Percentiles rank a stretch among this genome's conserved stretches.
These are phyloP conservation scores for Cladosporium sp. DNA, from an alignment of 2,329 filamentous ascomycete species.

Conservation along the genomic window DNA sequence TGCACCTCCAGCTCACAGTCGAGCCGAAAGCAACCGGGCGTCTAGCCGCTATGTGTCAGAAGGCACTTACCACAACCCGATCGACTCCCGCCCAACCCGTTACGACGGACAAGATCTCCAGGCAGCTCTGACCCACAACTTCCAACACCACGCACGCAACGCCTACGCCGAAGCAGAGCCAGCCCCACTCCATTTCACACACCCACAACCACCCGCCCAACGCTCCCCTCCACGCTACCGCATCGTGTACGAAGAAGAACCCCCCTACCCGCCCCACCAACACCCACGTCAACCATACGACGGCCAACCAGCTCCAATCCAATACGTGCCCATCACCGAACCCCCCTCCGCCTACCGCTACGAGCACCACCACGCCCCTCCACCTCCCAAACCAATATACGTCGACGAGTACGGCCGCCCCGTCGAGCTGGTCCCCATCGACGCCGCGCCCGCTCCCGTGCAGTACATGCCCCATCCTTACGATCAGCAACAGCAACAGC, in stretches of 20 bases:
- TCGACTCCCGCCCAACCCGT: slow-evolving; percentile 11
- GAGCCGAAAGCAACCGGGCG: slow-evolving; percentile 13
- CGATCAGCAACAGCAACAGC: slow-evolving; percentile 22
- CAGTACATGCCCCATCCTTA: slow-evolving; percentile 25
- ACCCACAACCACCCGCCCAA: not conserved
- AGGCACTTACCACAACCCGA: slow-evolving; percentile 3
- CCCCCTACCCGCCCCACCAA: slow-evolving; percentile 16
- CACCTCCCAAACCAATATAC: slow-evolving; percentile 24
- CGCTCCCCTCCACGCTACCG: slow-evolving; percentile 22
- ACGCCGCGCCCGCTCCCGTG: slow-evolving; percentile 24
- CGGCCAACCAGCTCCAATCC: slow-evolving; percentile 17
- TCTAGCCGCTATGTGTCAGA: slow-evolving; percentile 16
- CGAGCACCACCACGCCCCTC: slow-evolving; percentile 19
- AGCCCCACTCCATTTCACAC: slow-evolving; percentile 18
- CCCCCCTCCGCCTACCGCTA: slow-evolving; percentile 12
- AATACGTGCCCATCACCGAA: slow-evolving; percentile 21
- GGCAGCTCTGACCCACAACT: slow-evolving; percentile 12
- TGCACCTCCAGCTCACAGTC: slow-evolving; percentile 7
- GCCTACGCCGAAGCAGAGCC: slow-evolving; percentile 19
- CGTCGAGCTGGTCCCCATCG: slow-evolving; percentile 26
- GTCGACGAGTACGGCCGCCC: slow-evolving; percentile 31
- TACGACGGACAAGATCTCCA: slow-evolving; percentile 15
- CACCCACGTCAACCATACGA: slow-evolving; percentile 15
- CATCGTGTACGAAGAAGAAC: slow-evolving; percentile 23
- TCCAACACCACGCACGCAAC: slow-evolving; percentile 7